Evolutionary conservation across 129 eudicot species (phyloP).

Genomic region (Flaveria sonorensis): DNA sequence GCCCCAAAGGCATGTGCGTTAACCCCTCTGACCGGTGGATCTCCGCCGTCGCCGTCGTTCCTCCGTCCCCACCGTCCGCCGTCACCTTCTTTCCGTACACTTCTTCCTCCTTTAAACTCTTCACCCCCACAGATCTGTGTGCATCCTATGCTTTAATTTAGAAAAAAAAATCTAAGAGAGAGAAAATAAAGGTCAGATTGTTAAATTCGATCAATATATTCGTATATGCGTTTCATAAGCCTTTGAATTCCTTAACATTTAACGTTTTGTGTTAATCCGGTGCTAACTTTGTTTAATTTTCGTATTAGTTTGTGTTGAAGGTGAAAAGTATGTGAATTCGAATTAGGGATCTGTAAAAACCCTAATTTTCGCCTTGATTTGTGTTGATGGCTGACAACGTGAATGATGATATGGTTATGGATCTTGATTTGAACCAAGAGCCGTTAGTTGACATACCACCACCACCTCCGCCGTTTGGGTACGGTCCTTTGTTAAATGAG

Average conservation of each 20-base stretch:
- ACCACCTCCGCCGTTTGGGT: constrained; percentile 33
- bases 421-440: constrained; percentile 75
- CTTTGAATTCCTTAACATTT: neutral
- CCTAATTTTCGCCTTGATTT: too few species aligned
- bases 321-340: constrained; percentile 15
- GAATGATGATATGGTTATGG: constrained; percentile 55
- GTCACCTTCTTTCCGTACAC: neutral
- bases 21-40: constrained; percentile 24
- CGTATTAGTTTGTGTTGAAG: constrained; percentile 27
- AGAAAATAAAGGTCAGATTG: constrained; percentile 24
- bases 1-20: constrained; percentile 25
- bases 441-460: constrained; percentile 46
- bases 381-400: constrained; percentile 60
- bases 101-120: neutral
- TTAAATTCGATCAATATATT: neutral
- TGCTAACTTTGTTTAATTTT: constrained; percentile 2
- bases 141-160: neutral
- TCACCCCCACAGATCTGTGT: constrained; percentile 3
- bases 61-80: neutral
- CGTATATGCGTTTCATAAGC: neutral
- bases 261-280: neutral
- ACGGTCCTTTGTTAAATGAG: constrained; percentile 45
- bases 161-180: neutral
- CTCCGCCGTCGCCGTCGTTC: constrained; percentile 18
- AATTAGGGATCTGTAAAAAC: constrained; percentile 30